These are phyloP conservation scores for Neophaeococcomyces aloes DNA, from an alignment of 2,329 filamentous ascomycete genomes.

Conservation along the genomic window DNA sequence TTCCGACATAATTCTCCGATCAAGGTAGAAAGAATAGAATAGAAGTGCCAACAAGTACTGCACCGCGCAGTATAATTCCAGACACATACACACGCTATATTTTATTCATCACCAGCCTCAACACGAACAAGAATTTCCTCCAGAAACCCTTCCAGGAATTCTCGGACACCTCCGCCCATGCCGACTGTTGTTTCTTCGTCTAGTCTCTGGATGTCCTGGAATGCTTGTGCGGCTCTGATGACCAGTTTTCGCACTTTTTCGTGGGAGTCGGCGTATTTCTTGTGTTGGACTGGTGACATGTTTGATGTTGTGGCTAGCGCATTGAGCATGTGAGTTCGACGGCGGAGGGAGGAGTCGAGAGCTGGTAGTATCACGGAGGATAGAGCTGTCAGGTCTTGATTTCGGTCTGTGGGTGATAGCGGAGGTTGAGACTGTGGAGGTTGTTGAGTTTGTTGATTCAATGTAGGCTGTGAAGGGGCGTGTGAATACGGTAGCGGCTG, in stretches of 20 bases:
- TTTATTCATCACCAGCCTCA: constrained; percentile 64
- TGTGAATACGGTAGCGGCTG: constrained; percentile 8
- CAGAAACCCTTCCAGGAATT: constrained; percentile 80
- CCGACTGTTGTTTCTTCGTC: constrained; percentile 80
- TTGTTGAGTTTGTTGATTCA: constrained; percentile 48
- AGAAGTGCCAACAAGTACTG: too few relatives aligned
- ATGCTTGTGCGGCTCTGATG: constrained; percentile 69
- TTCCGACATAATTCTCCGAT: too few relatives aligned
- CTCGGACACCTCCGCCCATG: constrained; percentile 83
- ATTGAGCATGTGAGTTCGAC: constrained; percentile 53
- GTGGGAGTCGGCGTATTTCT: constrained; percentile 64
- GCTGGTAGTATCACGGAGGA: constrained; percentile 89
- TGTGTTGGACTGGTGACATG: constrained; percentile 34
- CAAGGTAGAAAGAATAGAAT: too few relatives aligned
- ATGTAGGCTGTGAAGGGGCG: constrained; percentile 24
- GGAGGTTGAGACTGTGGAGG: constrained; percentile 16
- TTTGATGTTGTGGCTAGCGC: constrained; percentile 24
- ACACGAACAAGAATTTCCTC: constrained; percentile 90
- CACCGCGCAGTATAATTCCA: too few relatives aligned
- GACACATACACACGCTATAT: too few relatives aligned
- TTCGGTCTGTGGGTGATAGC: constrained; percentile 26
- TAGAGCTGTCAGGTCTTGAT: constrained; percentile 71
- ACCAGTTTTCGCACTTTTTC: constrained; percentile 74
- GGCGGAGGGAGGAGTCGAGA: constrained; percentile 77
- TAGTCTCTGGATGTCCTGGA: constrained; percentile 80